phyloP scores from a whole-genome alignment of 2,329 filamentous ascomycete species.

The Aschersonia sp. region DNA sequence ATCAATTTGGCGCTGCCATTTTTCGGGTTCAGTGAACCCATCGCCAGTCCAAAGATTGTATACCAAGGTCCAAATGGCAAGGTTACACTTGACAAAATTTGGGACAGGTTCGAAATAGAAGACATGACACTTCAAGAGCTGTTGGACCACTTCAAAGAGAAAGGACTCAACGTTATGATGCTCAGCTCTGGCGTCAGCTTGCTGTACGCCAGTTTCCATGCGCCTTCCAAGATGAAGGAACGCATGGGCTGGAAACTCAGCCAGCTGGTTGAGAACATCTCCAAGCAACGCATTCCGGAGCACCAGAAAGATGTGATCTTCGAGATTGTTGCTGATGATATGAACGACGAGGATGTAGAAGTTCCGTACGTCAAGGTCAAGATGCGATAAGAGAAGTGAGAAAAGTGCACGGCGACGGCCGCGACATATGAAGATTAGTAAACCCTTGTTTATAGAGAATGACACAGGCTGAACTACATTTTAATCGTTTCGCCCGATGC shows the following conservation, averaged over 20 bases:
- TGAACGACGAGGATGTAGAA: conserved; percentile 84
- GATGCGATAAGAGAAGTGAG: conserved; percentile 22
- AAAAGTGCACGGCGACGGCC: neutral
- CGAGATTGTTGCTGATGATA: conserved; percentile 85
- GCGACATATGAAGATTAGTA: neutral
- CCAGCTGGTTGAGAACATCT: conserved; percentile 74
- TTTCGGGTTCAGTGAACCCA: conserved; percentile 96
- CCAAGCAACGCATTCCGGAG: conserved; percentile 78
- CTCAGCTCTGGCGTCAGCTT: conserved; percentile 94
- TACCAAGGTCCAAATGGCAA: conserved; percentile 70
- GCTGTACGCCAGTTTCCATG: conserved; percentile 88
- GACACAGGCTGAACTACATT: no score
- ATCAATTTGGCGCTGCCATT: conserved; percentile 92
- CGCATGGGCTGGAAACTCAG: conserved; percentile 73
- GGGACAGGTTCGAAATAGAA: conserved; percentile 89
- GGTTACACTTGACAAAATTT: conserved; percentile 85
- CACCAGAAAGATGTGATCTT: conserved; percentile 96
- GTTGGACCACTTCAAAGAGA: conserved; percentile 64
- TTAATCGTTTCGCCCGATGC: no score
- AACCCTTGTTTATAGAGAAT: neutral
- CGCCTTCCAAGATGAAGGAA: conserved; percentile 64
- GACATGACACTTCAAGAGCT: conserved; percentile 79
- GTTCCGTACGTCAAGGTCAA: conserved; percentile 93
- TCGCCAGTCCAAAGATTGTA: conserved; percentile 81
- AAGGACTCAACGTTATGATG: conserved; percentile 78